Base-by-base conservation (phyloP, 306 rosid genomes). In the Vachellia pachyceras region DNA sequence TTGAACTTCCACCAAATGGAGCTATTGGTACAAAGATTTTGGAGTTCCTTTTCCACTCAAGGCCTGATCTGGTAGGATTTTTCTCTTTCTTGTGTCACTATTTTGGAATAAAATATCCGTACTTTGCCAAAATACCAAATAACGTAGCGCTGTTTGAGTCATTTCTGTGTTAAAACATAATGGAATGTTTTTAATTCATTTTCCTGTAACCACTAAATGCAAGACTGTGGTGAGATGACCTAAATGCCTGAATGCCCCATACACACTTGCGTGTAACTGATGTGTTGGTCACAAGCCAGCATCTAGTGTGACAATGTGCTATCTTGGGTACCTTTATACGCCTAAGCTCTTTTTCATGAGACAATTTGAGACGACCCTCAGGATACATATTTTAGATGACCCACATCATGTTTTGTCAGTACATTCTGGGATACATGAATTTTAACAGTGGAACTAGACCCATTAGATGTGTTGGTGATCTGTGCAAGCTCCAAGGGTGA, bases 1-100 rank as follows among this genome's bases (percentile, higher is more conserved):
- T 95, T 84, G 99, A 95, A 82, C 99, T 95, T 85, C 99, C 99
- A 76, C 96, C 98, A 57, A 95, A 95, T 84, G 97, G 93, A 67
- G 99, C 99, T 58, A 78, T 95, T 81, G 99, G 99, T 81, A 95
- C 99, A 84, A 83, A 79, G 84, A 86, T 95, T 41, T 84, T 95
- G 93, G 85, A 90, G 82, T 95, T 89, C 79, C 97, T 95, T 82
- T 95, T 95, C 86, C 94, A 95, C 86, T 94, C 99, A 11, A 89
- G 97, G 88, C 76, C 99, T 87, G 99, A 95, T 86, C 90, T 95
- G 96, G 98, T 95, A 83, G 89, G 93, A 50, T 64, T 66, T n/a
- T 80, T 2, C 5, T 63, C 52, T 60, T 39, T 70, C 73, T 58
- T 60, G 67, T 60, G 39, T 60, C 39, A 25, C 17, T 25, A 22